These are phyloP conservation scores for Taphrina betulina DNA, from an alignment of 1,139 yeast genomes.

Conservation along the genomic window DNA sequence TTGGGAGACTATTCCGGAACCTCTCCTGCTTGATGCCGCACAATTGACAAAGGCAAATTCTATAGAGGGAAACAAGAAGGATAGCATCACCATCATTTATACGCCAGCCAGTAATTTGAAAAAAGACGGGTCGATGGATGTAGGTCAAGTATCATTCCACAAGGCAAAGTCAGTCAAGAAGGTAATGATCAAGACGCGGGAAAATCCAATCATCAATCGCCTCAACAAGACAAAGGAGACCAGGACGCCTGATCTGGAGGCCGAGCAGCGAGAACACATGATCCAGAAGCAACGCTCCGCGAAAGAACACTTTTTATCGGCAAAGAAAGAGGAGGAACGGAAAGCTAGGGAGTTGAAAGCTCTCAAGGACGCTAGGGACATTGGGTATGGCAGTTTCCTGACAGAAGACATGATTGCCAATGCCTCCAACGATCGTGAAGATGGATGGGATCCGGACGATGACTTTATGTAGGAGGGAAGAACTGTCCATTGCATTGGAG, in stretches of 20 bases:
- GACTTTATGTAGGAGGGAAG: conserved; percentile 53
- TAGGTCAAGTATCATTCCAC: conserved; percentile 77
- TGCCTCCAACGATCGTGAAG: conserved; percentile 35
- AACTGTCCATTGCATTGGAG: too few species aligned
- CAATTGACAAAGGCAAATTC: conserved; percentile 80
- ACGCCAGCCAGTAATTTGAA: conserved; percentile 72
- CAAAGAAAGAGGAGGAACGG: conserved; percentile 45
- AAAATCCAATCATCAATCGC: conserved; percentile 63
- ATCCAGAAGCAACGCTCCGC: conserved; percentile 40
- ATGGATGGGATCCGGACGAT: conserved; percentile 64
- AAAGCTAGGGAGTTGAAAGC: conserved; percentile 40
- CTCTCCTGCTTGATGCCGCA: conserved; percentile 60
- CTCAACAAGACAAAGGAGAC: conserved; percentile 68
- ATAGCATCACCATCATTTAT: conserved; percentile 66
- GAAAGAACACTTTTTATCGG: conserved; percentile 35
- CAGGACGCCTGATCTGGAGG: conserved; percentile 50
- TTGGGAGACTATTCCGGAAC: conserved; percentile 55
- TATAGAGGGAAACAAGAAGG: conserved; percentile 71
- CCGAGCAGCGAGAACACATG: conserved; percentile 47
- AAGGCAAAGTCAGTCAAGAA: conserved; percentile 56
- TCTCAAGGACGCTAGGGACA: conserved; percentile 43
- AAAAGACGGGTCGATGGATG: conserved; percentile 72
- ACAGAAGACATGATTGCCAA: conserved; percentile 47
- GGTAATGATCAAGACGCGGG: conserved; percentile 57
- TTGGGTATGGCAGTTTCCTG: conserved; percentile 60